Evolutionary conservation across 164 flowering plant species (phyloP).

Genomic region (Amborella trichopoda): DNA sequence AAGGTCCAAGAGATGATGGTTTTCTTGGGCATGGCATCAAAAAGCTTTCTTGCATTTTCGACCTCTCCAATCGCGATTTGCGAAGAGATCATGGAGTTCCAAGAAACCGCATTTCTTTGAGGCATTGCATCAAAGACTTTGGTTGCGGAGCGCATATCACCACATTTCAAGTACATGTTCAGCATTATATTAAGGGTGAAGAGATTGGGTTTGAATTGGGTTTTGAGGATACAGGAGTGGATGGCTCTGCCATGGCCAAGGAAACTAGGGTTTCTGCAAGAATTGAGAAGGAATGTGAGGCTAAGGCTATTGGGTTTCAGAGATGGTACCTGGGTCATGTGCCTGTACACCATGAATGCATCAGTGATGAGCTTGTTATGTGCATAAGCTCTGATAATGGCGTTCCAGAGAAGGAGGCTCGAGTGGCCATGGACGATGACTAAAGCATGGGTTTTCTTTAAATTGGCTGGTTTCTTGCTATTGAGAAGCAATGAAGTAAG

Average conservation of each 20-base stretch:
- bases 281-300: slow-evolving; percentile 30
- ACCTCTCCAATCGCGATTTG: slow-evolving; percentile 22
- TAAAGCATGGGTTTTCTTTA: too few species aligned
- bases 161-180: slow-evolving; percentile 24
- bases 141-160: slow-evolving; percentile 22
- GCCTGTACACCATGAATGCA: slow-evolving; percentile 17
- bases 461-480: too few species aligned
- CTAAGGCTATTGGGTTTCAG: slow-evolving; percentile 34
- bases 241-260: slow-evolving; percentile 18
- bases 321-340: slow-evolving; percentile 13
- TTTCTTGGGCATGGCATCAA: slow-evolving; percentile 30
- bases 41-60: slow-evolving; percentile 20
- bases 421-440: too few species aligned
- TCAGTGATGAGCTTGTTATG: slow-evolving; percentile 12
- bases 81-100: slow-evolving; percentile 48
- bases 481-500: too few species aligned
- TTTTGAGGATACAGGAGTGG: slow-evolving; percentile 28
- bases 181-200: slow-evolving; percentile 39
- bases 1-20: slow-evolving; percentile 38
- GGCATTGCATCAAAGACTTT: slow-evolving; percentile 28
- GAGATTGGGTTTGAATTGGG: slow-evolving; percentile 22
- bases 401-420: slow-evolving; percentile 26
- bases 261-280: slow-evolving; percentile 13
- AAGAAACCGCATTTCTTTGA: slow-evolving; percentile 27
- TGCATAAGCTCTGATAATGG: slow-evolving; percentile 23